phyloP scores from a whole-genome alignment of 164 flowering plant species.

The Vitis amurensis region DNA sequence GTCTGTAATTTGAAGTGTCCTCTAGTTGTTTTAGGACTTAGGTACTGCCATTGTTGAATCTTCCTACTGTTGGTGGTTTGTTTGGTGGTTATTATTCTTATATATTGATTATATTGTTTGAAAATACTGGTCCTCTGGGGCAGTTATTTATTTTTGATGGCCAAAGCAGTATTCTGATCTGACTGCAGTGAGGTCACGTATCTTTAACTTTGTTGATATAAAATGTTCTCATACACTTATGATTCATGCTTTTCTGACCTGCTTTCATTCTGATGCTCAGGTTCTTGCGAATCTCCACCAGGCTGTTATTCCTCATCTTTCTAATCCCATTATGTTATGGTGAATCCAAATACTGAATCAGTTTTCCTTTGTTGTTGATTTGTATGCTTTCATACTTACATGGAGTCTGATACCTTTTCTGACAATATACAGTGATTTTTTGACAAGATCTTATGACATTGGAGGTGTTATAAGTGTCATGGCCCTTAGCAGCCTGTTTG shows the following conservation, averaged over 20 bases:
- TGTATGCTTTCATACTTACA: background rate
- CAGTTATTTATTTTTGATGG: too few species aligned
- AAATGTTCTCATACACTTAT: background rate
- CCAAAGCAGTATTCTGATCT: too few species aligned
- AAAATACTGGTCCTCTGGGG: too few species aligned
- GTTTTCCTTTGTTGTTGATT: background rate
- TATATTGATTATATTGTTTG: too few species aligned
- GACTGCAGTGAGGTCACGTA: too few species aligned
- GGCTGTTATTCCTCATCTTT: constrained; percentile 71
- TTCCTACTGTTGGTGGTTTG: too few species aligned
- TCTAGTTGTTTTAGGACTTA: too few species aligned
- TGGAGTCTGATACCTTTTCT: constrained; percentile 14
- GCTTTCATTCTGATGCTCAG: constrained; percentile 34
- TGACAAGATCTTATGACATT: constrained; percentile 93
- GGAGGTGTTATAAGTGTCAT: constrained; percentile 97
- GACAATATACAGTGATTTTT: constrained; percentile 77
- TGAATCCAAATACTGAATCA: constrained; percentile 17
- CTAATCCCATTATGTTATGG: constrained; percentile 85
- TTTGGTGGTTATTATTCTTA: too few species aligned
- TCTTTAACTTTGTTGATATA: background rate
- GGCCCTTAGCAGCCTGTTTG: constrained; percentile 88
- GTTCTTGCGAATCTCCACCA: constrained; percentile 81
- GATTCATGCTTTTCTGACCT: background rate
- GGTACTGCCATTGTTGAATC: too few species aligned
- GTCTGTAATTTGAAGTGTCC: too few species aligned